phyloP scores from a whole-genome alignment of 371 early-diverging fungal species.

The Haplosporangium sp. region DNA sequence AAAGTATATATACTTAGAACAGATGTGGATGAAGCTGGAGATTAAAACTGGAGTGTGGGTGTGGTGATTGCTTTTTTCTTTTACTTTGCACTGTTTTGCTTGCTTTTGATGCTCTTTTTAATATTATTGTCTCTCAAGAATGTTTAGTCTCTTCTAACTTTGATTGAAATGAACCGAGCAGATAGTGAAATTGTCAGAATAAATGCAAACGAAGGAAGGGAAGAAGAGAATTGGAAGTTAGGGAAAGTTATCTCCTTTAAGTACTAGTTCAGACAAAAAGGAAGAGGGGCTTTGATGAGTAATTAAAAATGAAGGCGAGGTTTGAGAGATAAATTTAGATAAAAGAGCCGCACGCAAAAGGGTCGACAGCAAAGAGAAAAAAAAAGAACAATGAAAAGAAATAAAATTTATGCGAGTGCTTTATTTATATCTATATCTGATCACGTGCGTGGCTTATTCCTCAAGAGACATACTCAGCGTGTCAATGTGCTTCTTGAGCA shows the following conservation, averaged over 20 bases:
- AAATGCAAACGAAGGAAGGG: background rate
- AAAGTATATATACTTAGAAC: no score
- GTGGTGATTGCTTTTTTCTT: slow-evolving; percentile 12
- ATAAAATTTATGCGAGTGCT: slow-evolving; percentile 1
- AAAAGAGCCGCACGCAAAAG: background rate
- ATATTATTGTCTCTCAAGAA: background rate
- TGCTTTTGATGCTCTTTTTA: background rate
- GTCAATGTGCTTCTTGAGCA: slow-evolving; percentile 56
- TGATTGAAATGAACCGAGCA: slow-evolving; percentile 1
- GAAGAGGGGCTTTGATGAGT: background rate
- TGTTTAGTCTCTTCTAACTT: background rate
- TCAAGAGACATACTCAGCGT: slow-evolving; percentile 37
- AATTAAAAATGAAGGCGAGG: background rate
- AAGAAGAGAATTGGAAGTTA: background rate
- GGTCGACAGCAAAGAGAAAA: background rate
- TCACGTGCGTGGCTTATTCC: slow-evolving; percentile 19
- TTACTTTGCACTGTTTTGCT: background rate
- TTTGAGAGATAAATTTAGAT: background rate
- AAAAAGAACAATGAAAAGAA: slow-evolving; percentile 1
- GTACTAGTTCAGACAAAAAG: background rate
- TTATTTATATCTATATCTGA: background rate
- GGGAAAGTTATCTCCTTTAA: background rate
- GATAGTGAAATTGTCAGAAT: slow-evolving; percentile 8
- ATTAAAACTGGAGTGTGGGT: background rate
- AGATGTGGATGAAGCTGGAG: no score